Conservation (phyloP, 805 yeast species). For the Kluyveromyces wickerhamii region DNA sequence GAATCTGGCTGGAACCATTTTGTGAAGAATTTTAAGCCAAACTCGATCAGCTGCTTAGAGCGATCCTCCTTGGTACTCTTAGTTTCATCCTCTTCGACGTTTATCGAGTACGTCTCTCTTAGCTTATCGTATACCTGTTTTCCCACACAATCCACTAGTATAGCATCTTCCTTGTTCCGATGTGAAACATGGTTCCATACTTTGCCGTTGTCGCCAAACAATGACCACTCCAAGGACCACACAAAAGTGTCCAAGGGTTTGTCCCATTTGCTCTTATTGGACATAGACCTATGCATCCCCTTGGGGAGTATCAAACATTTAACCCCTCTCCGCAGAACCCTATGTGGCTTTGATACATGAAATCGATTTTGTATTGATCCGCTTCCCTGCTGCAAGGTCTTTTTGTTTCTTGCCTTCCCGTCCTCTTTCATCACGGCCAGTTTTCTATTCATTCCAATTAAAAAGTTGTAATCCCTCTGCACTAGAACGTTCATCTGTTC, state of each 20-base stretch:
- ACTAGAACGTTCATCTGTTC: conserved; percentile 38
- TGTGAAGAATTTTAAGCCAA: conserved; percentile 19
- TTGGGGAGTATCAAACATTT: conserved; percentile 52
- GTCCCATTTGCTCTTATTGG: conserved; percentile 67
- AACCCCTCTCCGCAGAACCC: conserved; percentile 54
- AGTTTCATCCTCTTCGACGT: conserved; percentile 6
- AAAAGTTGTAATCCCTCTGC: conserved; percentile 78
- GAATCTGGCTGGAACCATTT: conserved; percentile 29
- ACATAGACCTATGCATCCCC: conserved; percentile 62
- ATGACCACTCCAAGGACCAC: conserved; percentile 77
- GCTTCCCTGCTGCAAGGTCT: conserved; percentile 28
- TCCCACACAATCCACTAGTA: conserved; percentile 26
- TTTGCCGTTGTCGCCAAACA: conserved; percentile 24
- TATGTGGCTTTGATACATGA: conserved; percentile 11
- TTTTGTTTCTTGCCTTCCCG: conserved; percentile 36
- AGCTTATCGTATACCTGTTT: conserved; percentile 24
- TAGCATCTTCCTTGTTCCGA: conserved; percentile 29
- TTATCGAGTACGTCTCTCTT: conserved; percentile 12
- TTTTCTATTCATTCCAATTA: conserved; percentile 50
- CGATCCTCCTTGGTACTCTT: conserved; percentile 13
- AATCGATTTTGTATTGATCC: conserved; percentile 11
- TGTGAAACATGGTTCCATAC: conserved; percentile 33
- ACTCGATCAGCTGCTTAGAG: conserved; percentile 9
- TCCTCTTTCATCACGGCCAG: conserved; percentile 54
- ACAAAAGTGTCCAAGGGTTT: conserved; percentile 48